Base-by-base conservation (phyloP, 495 filamentous ascomycete species). In the Polyplosphaeria fusca region DNA sequence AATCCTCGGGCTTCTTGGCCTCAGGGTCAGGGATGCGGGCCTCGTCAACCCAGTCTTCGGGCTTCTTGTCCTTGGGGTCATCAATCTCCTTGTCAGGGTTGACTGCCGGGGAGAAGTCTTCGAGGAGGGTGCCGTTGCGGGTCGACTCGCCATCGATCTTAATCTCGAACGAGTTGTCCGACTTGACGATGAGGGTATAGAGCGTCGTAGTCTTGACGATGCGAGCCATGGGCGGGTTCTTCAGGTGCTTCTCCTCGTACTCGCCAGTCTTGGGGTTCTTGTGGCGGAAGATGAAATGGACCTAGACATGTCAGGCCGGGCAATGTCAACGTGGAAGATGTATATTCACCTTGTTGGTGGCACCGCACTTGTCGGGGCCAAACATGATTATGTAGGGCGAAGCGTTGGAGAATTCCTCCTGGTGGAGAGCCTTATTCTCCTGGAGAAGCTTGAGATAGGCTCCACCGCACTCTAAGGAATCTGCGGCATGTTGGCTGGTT, bases 221-320 rank as follows among this genome's bases (percentile, higher is more conserved):
- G 67, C 84, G 85, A 68, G 92, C 91, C 46, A 84, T 76, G 38
- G 94, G 90, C 37, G 93, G 84, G 65, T 81, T 79, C 71, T 82
- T 87, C 49, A 97, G 81, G 77, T 99, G 94, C 84, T 99, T 99
- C 87, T 99, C 94, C 82, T 97, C 93, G 67, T 99, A 99, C 74
- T 96, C 92, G 74, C 93, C 91, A 45, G 90, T 96, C 87, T 96
- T 97, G 68, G 94, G 94, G 83, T 97, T 99, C 87, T 97, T 99
- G 88, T 97, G 94, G 71, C 93, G 92, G 86, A 99, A 94, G 75
- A 99, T 99, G 77, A 99, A 95, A 81, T 99, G 94, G 52, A 99
- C 89, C 82, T 85, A 50, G n/a, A 16, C 5, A 0, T 2, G 43
- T 61, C 38, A 60, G 61, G 39, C 9, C 9, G 39, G 39, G 39